A percentile compares a stretch with the other conserved stretches of the same genome.
Conservation (phyloP, 306 rosid genomes). For the Lathyrus aphaca region DNA sequence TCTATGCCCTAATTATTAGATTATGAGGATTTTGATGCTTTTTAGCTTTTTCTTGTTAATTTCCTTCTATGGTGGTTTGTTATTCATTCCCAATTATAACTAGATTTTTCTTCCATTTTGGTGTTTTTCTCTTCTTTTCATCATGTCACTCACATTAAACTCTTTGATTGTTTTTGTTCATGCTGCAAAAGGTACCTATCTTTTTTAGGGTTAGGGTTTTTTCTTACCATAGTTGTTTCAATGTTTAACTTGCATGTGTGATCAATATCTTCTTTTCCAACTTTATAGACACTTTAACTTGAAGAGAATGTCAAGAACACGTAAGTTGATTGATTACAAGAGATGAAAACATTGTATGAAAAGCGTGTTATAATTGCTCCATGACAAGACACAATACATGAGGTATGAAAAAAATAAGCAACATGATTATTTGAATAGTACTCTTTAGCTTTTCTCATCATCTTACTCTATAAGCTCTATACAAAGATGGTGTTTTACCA, state of each 20-base stretch:
- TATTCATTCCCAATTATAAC: slow-evolving; percentile 37
- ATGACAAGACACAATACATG: slow-evolving; percentile 51
- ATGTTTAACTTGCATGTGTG: slow-evolving; percentile 28
- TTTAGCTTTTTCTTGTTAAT: slow-evolving; percentile 10
- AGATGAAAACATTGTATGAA: slow-evolving; percentile 21
- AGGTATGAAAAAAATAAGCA: slow-evolving; percentile 43
- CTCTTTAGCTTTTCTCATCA: slow-evolving; percentile 44
- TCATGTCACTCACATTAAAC: not conserved
- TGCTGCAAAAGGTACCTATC: slow-evolving; percentile 10
- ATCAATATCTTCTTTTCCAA: slow-evolving; percentile 16
- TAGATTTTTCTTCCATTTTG: slow-evolving; percentile 36
- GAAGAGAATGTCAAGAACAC: slow-evolving; percentile 38
- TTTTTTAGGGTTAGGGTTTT: slow-evolving; percentile 57
- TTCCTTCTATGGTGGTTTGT: slow-evolving; percentile 35
- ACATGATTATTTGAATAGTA: slow-evolving; percentile 40
- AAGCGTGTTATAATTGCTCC: slow-evolving; percentile 39
- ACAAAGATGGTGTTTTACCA: slow-evolving; percentile 42
- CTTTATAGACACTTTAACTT: slow-evolving; percentile 40
- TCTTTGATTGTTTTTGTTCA: not conserved
- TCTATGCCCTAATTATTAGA: slow-evolving; percentile 34
- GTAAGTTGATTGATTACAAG: slow-evolving; percentile 35
- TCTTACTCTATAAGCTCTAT: slow-evolving; percentile 45
- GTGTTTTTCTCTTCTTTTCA: not conserved
- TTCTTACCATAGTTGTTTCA: slow-evolving; percentile 21
- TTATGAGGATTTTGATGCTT: slow-evolving; percentile 31